phyloP scores from a whole-genome alignment of 2,329 filamentous ascomycete genomes.

The Fusarium mexicanum region DNA sequence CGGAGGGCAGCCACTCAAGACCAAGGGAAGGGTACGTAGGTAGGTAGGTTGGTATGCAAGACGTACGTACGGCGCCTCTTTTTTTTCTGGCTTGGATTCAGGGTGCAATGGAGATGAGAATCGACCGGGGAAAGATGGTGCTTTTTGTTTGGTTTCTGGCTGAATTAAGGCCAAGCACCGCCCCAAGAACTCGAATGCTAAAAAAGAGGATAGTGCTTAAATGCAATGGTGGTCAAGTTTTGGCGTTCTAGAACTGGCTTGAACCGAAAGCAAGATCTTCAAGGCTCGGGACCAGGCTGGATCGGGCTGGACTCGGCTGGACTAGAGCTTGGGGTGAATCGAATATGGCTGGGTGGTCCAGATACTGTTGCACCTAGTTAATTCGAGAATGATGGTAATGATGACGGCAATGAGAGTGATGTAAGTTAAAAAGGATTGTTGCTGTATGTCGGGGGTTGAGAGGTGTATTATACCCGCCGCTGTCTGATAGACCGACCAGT shows the following conservation, averaged over 20 bases:
- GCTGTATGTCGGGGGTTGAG: background rate
- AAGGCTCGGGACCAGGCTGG: constrained; percentile 30
- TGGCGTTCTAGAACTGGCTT: constrained; percentile 38
- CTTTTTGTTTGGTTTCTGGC: constrained; percentile 18
- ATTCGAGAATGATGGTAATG: background rate
- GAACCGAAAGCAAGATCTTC: constrained; percentile 28
- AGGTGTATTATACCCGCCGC: constrained; percentile 11
- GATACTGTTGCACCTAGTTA: background rate
- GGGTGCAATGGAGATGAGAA: background rate
- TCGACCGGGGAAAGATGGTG: constrained; percentile 8
- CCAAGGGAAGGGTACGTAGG: background rate
- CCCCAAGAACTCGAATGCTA: constrained; percentile 20
- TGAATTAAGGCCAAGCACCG: constrained; percentile 6
- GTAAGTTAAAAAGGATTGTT: background rate
- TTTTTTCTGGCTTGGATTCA: background rate
- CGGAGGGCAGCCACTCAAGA: constrained; percentile 22
- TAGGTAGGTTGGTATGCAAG: background rate
- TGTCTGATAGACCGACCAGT: background rate
- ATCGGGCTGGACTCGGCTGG: constrained; percentile 34
- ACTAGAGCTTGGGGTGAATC: constrained; percentile 24
- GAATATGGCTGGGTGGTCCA: constrained; percentile 1
- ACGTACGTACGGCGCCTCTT: constrained; percentile 16
- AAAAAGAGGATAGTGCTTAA: constrained; percentile 27
- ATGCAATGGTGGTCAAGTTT: constrained; percentile 25
- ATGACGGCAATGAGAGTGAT: background rate